Evolutionary conservation across 108 stramenopile species (phyloP).

Genomic region (Heterococcus sp.): DNA sequence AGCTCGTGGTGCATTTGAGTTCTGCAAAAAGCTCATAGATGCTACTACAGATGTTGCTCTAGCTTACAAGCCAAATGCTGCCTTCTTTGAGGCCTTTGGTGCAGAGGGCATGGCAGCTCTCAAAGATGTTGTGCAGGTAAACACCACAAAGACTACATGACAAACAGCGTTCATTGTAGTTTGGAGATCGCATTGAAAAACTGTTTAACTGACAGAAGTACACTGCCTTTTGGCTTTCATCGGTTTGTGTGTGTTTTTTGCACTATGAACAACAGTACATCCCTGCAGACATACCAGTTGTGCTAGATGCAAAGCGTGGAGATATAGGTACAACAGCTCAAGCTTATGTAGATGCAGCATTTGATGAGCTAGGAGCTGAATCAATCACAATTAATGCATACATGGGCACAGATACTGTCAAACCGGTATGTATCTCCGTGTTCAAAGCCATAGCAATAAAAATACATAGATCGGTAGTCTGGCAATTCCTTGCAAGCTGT

Average conservation of each 20-base stretch:
- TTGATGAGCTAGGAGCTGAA: conserved; percentile 73
- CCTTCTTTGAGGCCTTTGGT: conserved; percentile 95
- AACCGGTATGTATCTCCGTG: too few species aligned
- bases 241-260: too few species aligned
- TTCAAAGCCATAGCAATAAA: too few species aligned
- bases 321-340: conserved; percentile 92
- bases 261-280: too few species aligned
- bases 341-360: conserved; percentile 87
- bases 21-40: conserved; percentile 85
- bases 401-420: conserved; percentile 94
- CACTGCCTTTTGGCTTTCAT: too few species aligned
- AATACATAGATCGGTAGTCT: too few species aligned
- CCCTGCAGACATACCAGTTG: conserved; percentile 68
- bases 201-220: too few species aligned
- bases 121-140: conserved; percentile 63
- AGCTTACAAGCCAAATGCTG: conserved; percentile 96
- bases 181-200: too few species aligned
- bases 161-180: too few species aligned
- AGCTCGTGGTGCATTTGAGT: conserved; percentile 69
- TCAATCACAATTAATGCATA: conserved; percentile 88
- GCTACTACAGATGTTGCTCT: conserved; percentile 69
- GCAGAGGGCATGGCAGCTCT: conserved; percentile 70
- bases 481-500: too few species aligned
- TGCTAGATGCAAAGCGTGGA: conserved; percentile 93
- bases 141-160: too few species aligned